phyloP scores from a whole-genome alignment of 306 rosid genomes.

The Ammopiptanthus mongolicus region DNA sequence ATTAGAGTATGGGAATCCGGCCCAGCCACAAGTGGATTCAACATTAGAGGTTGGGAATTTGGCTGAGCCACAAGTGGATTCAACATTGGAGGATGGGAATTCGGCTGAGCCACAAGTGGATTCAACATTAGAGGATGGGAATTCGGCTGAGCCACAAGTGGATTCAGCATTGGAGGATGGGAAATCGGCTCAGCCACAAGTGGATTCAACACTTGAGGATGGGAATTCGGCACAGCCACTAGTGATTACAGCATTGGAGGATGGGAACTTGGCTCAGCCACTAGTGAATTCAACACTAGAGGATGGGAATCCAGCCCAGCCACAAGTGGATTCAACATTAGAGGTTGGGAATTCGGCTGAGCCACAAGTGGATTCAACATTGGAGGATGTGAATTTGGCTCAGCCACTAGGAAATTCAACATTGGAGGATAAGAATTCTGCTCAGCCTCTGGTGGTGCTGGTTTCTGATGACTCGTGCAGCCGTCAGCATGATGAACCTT shows the following conservation, averaged over 20 bases:
- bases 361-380: neutral
- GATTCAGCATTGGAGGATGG: constrained; percentile 23
- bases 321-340: neutral
- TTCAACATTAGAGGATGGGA: constrained; percentile 30
- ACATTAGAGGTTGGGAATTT: neutral
- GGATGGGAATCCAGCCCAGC: neutral
- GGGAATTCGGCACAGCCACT: neutral
- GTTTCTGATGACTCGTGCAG: constrained; percentile 45
- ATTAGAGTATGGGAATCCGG: neutral
- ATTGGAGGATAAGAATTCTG: neutral
- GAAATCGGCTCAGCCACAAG: constrained; percentile 26
- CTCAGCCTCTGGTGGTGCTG: neutral
- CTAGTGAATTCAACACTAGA: neutral
- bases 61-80: neutral
- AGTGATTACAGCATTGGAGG: neutral
- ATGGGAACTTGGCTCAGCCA: neutral
- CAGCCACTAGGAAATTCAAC: neutral
- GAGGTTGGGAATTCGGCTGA: neutral
- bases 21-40: neutral
- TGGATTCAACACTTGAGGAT: neutral
- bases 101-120: neutral
- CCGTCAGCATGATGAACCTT: constrained; percentile 21
- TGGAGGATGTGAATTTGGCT: constrained; percentile 15
- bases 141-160: constrained; percentile 24
- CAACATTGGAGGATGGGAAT: neutral